Evolutionary conservation across 176 grass and related monocot species (phyloP).

Genomic region (Zea mays): Zm-B73-REFERENCE-NAM-5.0 NC_050101.1:131394501-131395000

Average conservation of each 20-base stretch:
- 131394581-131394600: neutral
- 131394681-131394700: neutral
- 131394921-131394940: too few species aligned
- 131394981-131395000: too few species aligned
- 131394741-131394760: neutral
- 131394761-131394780: neutral
- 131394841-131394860: neutral
- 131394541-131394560: neutral
- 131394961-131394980: too few species aligned
- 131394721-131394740: neutral
- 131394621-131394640: neutral
- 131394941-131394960: too few species aligned
- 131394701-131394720: constrained; percentile 23
- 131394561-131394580: constrained; percentile 8
- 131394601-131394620: neutral
- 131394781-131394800: neutral
- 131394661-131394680: neutral
- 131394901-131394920: too few species aligned
- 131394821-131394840: neutral
- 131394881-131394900: too few species aligned
- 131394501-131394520: constrained; percentile 7
- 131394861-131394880: neutral
- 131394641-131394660: neutral
- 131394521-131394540: constrained; percentile 11
- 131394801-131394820: constrained; percentile 14